Percentiles rank a stretch among this genome's conserved stretches.
These are phyloP conservation scores for Creolimax fragrantissima DNA, from an alignment of 78 protist genomes.

Conservation along the genomic window DNA sequence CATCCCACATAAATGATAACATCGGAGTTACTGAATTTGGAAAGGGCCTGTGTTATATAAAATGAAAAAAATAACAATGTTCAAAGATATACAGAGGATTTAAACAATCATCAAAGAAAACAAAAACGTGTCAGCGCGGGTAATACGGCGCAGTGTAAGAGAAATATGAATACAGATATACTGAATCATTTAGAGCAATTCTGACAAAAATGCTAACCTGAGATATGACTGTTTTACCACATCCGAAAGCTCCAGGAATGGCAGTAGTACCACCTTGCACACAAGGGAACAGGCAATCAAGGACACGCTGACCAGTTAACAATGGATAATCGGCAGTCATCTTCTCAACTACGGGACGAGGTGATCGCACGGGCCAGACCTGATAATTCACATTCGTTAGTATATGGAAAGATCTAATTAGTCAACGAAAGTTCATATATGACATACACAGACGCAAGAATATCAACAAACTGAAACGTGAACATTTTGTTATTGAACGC, in stretches of 20 bases:
- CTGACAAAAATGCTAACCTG: background rate
- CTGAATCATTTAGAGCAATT: too few relatives aligned
- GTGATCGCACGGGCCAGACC: constrained; percentile 98
- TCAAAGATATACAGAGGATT: too few relatives aligned
- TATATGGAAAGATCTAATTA: background rate
- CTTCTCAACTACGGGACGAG: constrained; percentile 91
- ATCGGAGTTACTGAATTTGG: constrained; percentile 99
- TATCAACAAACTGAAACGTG: constrained; percentile 44
- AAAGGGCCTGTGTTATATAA: constrained; percentile 62
- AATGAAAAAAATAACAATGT: too few relatives aligned
- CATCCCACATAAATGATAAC: constrained; percentile 98
- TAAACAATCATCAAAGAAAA: too few relatives aligned
- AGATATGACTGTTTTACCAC: constrained; percentile 99
- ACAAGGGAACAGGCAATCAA: constrained; percentile 98
- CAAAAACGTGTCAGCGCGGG: too few relatives aligned
- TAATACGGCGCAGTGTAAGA: too few relatives aligned
- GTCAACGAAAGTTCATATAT: background rate
- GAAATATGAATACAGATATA: too few relatives aligned
- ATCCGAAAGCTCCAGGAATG: constrained; percentile 99
- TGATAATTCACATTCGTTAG: constrained; percentile 43
- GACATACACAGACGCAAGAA: too few relatives aligned
- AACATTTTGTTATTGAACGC: constrained; percentile 47
- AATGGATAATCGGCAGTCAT: constrained; percentile 88
- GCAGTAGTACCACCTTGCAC: constrained; percentile 99
- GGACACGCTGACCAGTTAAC: constrained; percentile 95